Percentiles rank a stretch among this genome's conserved stretches.
Conservation (phyloP, 352 stramenopile genomes). For the Phytophthora sp. region DNA sequence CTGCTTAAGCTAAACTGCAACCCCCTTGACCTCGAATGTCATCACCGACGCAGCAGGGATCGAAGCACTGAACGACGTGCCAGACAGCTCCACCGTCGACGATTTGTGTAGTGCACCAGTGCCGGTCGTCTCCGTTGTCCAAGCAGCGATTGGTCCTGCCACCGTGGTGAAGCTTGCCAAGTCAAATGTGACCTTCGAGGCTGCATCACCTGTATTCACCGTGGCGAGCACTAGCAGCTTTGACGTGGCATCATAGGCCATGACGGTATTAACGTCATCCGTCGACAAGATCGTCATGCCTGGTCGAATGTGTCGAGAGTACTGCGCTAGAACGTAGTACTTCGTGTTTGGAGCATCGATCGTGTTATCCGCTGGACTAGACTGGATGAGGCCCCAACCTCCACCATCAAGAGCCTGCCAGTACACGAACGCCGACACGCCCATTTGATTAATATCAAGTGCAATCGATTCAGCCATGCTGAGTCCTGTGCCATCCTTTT, state of each 20-base stretch:
- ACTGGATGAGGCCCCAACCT: constrained; percentile 61
- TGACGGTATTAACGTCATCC: constrained; percentile 48
- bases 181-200: constrained; percentile 46
- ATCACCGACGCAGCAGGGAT: constrained; percentile 46
- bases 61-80: constrained; percentile 33
- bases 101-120: constrained; percentile 35
- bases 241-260: constrained; percentile 38
- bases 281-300: constrained; percentile 57
- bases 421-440: constrained; percentile 67
- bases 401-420: constrained; percentile 64
- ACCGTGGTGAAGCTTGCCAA: constrained; percentile 40
- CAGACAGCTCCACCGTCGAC: constrained; percentile 30
- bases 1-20: constrained; percentile 13
- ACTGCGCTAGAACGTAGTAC: constrained; percentile 65
- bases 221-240: constrained; percentile 34
- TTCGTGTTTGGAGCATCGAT: constrained; percentile 52
- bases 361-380: constrained; percentile 39
- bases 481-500: constrained; percentile 49
- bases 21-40: constrained; percentile 47
- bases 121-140: constrained; percentile 59
- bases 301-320: constrained; percentile 65
- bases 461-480: constrained; percentile 56
- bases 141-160: constrained; percentile 31
- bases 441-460: constrained; percentile 65
- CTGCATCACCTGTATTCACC: constrained; percentile 40